Evolutionary conservation across 306 rosid species (phyloP).

Genomic region (Rosa chinensis): DNA sequence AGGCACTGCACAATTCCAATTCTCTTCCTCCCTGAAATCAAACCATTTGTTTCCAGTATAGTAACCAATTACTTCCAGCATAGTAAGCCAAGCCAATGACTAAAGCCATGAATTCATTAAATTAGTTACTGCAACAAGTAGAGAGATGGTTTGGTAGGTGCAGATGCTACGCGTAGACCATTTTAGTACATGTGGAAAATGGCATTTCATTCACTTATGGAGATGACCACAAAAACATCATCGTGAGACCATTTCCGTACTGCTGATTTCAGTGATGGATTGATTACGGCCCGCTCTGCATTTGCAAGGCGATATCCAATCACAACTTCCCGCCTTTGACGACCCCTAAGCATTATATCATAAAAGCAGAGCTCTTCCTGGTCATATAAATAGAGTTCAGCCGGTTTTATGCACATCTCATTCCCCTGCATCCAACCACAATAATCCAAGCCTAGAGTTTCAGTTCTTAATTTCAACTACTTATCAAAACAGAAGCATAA

Average conservation of each 20-base stretch:
- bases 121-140: not conserved
- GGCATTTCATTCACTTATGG: constrained; percentile 44
- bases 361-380: constrained; percentile 87
- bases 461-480: not conserved
- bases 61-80: not conserved
- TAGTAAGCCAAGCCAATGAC: not conserved
- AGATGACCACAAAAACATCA: constrained; percentile 83
- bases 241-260: constrained; percentile 81
- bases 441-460: not conserved
- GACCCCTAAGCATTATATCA: constrained; percentile 87
- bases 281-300: constrained; percentile 76
- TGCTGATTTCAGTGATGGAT: constrained; percentile 64
- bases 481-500: not conserved
- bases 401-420: constrained; percentile 90
- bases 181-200: not conserved
- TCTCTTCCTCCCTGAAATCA: not conserved
- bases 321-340: constrained; percentile 75
- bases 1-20: constrained; percentile 9
- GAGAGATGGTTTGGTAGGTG: not conserved
- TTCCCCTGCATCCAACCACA: constrained; percentile 61
- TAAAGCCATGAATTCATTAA: not conserved
- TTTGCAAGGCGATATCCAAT: constrained; percentile 72
- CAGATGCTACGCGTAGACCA: not conserved
- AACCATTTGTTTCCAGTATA: not conserved
- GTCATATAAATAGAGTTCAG: constrained; percentile 86